Conservation (phyloP, 2,329 filamentous ascomycete genomes). For the Colletotrichum chrysophilum region DNA sequence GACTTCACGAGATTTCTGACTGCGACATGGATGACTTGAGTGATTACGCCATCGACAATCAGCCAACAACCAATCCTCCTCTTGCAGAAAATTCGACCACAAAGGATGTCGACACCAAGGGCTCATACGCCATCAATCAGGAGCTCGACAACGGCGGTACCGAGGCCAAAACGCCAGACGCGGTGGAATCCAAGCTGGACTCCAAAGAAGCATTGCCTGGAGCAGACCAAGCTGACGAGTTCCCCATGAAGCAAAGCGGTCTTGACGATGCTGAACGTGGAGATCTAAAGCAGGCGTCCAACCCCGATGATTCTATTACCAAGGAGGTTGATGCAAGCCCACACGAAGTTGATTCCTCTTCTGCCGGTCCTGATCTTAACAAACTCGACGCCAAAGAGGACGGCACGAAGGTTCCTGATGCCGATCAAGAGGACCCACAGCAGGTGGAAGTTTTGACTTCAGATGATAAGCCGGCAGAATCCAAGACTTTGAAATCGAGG, state of each 20-base stretch:
- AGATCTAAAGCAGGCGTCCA: background rate
- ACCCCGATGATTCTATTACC: background rate
- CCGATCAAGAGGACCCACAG: background rate
- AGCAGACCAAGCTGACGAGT: background rate
- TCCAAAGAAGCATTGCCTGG: background rate
- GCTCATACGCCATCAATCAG: background rate
- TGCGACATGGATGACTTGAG: background rate
- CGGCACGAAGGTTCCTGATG: background rate
- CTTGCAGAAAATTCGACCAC: background rate
- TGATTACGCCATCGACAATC: background rate
- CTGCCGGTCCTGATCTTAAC: background rate
- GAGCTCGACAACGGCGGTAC: background rate
- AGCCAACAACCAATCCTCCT: background rate
- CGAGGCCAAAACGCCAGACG: background rate
- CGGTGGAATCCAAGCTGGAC: background rate
- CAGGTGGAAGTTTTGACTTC: background rate
- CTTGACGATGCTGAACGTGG: background rate
- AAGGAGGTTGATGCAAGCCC: background rate
- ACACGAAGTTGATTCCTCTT: background rate
- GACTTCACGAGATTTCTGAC: background rate
- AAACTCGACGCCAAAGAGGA: background rate
- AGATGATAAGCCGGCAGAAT: background rate
- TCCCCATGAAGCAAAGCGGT: background rate
- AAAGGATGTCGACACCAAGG: background rate
- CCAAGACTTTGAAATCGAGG: background rate